Percentiles rank a stretch among this genome's conserved stretches.
Conservation (phyloP, 345 rosid genomes). For the Acer saccharum region DNA sequence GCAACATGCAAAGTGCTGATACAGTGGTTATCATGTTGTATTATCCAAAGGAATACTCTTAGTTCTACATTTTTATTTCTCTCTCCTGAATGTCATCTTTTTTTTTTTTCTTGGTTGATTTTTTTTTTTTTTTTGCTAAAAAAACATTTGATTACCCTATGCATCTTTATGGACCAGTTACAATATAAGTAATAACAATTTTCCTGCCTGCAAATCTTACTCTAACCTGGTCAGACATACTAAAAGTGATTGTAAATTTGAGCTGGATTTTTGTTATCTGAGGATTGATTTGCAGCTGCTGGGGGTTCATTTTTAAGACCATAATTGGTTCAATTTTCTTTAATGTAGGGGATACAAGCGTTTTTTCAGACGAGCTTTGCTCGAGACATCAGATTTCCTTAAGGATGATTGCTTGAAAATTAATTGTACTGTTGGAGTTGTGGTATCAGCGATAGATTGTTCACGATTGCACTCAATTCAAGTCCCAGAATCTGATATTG, state of each 20-base stretch:
- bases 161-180: slow-evolving; percentile 2
- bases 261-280: neutral
- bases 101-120: neutral
- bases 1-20: too few species aligned
- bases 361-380: slow-evolving; percentile 61
- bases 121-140: neutral
- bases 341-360: slow-evolving; percentile 73
- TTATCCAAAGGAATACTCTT: neutral
- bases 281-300: slow-evolving; percentile 6
- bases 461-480: slow-evolving; percentile 46
- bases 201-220: neutral
- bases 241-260: slow-evolving; percentile 1
- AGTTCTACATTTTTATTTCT: neutral
- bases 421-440: slow-evolving; percentile 73
- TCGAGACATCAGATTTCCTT: slow-evolving; percentile 66
- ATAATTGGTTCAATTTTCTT: slow-evolving; percentile 10
- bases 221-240: neutral
- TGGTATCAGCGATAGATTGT: slow-evolving; percentile 53
- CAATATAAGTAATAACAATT: neutral
- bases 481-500: slow-evolving; percentile 67
- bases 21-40: neutral
- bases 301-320: neutral
- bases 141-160: neutral
- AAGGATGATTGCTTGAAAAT: slow-evolving; percentile 72
- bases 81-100: neutral